phyloP scores from a whole-genome alignment of 495 filamentous ascomycete genomes.

The Filosporella fistucella region DNA sequence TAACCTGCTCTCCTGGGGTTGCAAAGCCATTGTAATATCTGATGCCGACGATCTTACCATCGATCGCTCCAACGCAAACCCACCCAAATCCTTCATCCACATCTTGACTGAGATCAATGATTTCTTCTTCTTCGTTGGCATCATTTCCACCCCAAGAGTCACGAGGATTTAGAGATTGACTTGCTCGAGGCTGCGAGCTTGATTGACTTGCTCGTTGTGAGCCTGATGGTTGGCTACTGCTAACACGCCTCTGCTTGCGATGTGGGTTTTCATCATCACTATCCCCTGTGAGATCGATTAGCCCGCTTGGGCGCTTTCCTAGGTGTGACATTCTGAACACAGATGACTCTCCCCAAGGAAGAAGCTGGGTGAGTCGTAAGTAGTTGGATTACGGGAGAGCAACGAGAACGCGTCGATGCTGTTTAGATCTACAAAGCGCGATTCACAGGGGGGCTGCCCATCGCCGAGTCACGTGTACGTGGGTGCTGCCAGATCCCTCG shows the following conservation, averaged over 20 bases:
- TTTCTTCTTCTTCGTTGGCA: slow-evolving; percentile 39
- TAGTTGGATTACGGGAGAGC: too few species aligned
- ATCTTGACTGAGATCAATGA: slow-evolving; percentile 45
- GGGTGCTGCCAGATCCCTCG: too few species aligned
- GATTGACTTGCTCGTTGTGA: too few species aligned
- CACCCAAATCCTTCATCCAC: slow-evolving; percentile 31
- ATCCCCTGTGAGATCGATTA: slow-evolving; percentile 17
- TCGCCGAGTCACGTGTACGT: too few species aligned
- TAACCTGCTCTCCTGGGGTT: slow-evolving; percentile 65
- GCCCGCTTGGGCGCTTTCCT: slow-evolving; percentile 8
- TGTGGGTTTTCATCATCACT: slow-evolving; percentile 11
- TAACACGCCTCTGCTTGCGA: slow-evolving; percentile 15
- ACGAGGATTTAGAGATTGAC: slow-evolving; percentile 15
- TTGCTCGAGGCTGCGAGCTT: slow-evolving; percentile 17
- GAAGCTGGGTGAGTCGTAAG: neutral
- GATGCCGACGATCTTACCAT: slow-evolving; percentile 74
- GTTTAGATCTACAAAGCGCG: too few species aligned
- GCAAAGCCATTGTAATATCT: slow-evolving; percentile 73
- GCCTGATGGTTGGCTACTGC: neutral
- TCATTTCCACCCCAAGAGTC: slow-evolving; percentile 27
- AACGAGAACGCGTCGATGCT: too few species aligned
- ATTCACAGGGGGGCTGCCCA: too few species aligned
- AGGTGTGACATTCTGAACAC: slow-evolving; percentile 14
- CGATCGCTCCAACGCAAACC: slow-evolving; percentile 19
- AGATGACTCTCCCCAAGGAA: too few species aligned